Conservation (phyloP, 2,329 filamentous ascomycete genomes). For the Chaetomium globosum region DNA sequence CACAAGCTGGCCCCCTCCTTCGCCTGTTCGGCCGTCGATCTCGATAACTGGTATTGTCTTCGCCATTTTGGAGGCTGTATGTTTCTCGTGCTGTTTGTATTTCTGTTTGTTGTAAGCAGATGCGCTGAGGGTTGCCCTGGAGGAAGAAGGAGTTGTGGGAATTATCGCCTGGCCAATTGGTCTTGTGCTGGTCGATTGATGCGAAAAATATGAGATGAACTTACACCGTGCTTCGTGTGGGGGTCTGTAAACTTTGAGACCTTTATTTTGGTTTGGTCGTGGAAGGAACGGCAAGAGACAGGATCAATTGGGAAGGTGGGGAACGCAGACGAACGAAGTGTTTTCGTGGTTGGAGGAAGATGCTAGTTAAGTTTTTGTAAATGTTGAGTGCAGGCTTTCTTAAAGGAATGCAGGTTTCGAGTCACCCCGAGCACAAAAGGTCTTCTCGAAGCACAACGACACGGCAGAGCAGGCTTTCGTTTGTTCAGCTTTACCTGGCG, state of each 20-base stretch:
- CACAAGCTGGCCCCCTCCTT: constrained; percentile 65
- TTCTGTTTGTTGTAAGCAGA: neutral
- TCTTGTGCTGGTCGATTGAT: neutral
- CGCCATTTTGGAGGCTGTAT: constrained; percentile 1
- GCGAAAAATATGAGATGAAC: neutral
- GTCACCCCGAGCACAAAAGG: neutral
- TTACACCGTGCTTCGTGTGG: neutral
- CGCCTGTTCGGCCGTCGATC: constrained; percentile 60
- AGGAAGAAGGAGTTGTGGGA: neutral
- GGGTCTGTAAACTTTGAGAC: neutral
- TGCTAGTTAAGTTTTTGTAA: neutral
- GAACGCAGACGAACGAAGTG: neutral
- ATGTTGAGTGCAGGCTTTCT: neutral
- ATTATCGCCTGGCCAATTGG: neutral
- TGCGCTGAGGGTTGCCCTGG: neutral
- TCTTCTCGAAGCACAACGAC: neutral
- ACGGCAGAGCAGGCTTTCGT: neutral
- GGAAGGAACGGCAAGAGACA: neutral
- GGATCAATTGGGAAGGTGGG: constrained; percentile 2
- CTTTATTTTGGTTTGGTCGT: neutral
- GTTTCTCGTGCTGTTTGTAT: neutral
- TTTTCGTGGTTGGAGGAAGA: neutral
- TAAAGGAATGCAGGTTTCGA: neutral
- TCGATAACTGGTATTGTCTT: constrained; percentile 42
- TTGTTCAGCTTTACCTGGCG: neutral